Evolutionary conservation across 2,329 filamentous ascomycete genomes (phyloP), one percentile per base, ranked within the genome.

Genomic region (Kalaharituber pfeilii): DNA sequence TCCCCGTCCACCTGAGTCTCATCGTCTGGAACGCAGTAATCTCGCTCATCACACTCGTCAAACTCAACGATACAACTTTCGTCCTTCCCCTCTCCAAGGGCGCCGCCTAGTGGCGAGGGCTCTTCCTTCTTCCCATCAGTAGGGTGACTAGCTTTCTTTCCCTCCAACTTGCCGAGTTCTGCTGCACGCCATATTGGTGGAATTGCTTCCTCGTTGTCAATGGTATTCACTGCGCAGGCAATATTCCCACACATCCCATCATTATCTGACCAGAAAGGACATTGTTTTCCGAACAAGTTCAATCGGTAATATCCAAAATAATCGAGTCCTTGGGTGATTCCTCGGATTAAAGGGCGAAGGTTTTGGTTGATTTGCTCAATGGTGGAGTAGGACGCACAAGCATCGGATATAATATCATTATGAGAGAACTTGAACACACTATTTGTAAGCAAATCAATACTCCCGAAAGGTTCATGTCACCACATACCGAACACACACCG

Each of bases 301-400:
- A 98, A 73, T 55, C 91, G 82, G 72, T 96, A 98, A 70, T 96
- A 87, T 52, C 89, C 89, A 71, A 98, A 98, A 76, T 95, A 98
- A 69, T 98, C 91, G 68, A 89, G 94, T 52, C 84, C 80, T 63
- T 79, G 79, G 0, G 86, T 94, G 47, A 98, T 78, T 53, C 85
- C 82, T 64, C 85, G 77, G 62, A 98, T 72, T 52, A 80, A 77
- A 18, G 87, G 84, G 63, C 82, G 81, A 59, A 95, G 75, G 57
- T 79, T 76, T 61, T 74, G 69, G 70, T 96, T 98, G 53, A 98
- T 74, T 39, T 75, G 73, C 66, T 98, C 88, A 68, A 98, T 82
- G 33, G 86, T 87, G 54, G 82, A 81, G 70, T 94, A 98, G 54
- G 89, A 94, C 58, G 86, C 86, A 71, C 91, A 96, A 50, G 91